Percentiles rank a stretch among this genome's conserved stretches.
Evolutionary conservation across 2,329 filamentous ascomycete species (phyloP).

Genomic region (Teratosphaeriaceae sp.): DNA sequence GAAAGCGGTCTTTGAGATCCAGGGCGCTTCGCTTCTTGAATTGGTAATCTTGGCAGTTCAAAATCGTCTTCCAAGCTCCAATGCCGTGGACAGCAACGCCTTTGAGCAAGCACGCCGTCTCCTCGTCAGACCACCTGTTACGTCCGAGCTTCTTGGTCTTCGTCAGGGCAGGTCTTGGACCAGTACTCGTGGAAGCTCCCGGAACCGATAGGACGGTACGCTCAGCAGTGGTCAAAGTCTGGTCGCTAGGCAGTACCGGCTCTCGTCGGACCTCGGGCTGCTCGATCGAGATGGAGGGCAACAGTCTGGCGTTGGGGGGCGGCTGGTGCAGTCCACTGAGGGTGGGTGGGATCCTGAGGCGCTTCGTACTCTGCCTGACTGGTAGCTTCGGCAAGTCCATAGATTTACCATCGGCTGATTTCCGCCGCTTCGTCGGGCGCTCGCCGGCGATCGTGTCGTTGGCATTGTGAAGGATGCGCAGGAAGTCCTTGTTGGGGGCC

Average conservation of each 20-base stretch:
- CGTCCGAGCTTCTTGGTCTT: constrained; percentile 14
- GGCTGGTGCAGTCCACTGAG: constrained; percentile 58
- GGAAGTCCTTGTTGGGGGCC: constrained; percentile 21
- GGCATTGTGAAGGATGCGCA: constrained; percentile 22
- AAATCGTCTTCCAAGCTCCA: constrained; percentile 58
- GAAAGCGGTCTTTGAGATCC: constrained; percentile 55
- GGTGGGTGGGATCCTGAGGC: constrained; percentile 40
- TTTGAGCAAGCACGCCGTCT: constrained; percentile 51
- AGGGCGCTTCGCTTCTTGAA: constrained; percentile 55
- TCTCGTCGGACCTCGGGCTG: constrained; percentile 8
- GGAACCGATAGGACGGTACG: constrained; percentile 17
- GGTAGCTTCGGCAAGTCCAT: constrained; percentile 33
- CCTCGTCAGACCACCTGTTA: constrained; percentile 57
- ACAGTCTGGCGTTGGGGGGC: constrained; percentile 53
- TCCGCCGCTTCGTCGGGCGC: constrained; percentile 23
- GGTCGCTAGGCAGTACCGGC: not conserved
- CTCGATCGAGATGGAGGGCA: constrained; percentile 51
- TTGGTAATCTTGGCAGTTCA: constrained; percentile 48
- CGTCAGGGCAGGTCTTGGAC: not conserved
- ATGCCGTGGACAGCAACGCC: constrained; percentile 57
- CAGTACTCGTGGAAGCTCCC: constrained; percentile 25
- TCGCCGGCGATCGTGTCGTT: constrained; percentile 30
- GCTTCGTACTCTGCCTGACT: constrained; percentile 20
- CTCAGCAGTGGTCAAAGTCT: constrained; percentile 14
- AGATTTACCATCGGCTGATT: constrained; percentile 15